Conservation (phyloP, 176 grass and related monocot species). For the Juncus effusus region DNA sequence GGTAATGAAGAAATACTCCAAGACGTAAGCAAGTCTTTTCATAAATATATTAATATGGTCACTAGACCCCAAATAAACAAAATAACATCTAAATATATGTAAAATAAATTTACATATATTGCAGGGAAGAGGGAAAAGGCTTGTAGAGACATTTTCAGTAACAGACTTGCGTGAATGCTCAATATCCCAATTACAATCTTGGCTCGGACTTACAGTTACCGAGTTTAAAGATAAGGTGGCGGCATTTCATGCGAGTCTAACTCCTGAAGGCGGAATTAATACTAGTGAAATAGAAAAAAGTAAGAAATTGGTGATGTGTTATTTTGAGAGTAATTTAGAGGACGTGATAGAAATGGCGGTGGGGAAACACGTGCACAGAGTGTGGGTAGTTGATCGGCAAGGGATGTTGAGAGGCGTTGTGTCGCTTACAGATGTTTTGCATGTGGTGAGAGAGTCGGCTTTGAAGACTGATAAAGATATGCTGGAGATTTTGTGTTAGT, state of each 20-base stretch:
- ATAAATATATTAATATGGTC: background rate
- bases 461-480: slow-evolving; percentile 47
- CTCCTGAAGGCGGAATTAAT: background rate
- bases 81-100: background rate
- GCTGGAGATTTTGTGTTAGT: slow-evolving; percentile 20
- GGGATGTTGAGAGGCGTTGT: slow-evolving; percentile 42
- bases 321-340: slow-evolving; percentile 39
- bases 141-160: slow-evolving; percentile 71
- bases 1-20: slow-evolving; percentile 21
- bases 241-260: slow-evolving; percentile 16
- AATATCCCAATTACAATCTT: slow-evolving; percentile 41
- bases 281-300: background rate
- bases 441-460: slow-evolving; percentile 43
- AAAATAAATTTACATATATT: background rate
- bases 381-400: slow-evolving; percentile 60
- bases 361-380: slow-evolving; percentile 54
- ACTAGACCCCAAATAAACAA: background rate
- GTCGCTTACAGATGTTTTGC: slow-evolving; percentile 60
- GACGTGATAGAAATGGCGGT: slow-evolving; percentile 50
- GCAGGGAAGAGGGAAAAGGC: slow-evolving; percentile 61
- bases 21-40: slow-evolving; percentile 37
- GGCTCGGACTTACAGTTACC: slow-evolving; percentile 40
- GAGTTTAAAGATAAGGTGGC: slow-evolving; percentile 69
- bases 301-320: slow-evolving; percentile 47
- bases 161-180: slow-evolving; percentile 64